Base-by-base conservation (phyloP, 2,329 filamentous ascomycete genomes). In the Aureobasidium namibiae region DNA sequence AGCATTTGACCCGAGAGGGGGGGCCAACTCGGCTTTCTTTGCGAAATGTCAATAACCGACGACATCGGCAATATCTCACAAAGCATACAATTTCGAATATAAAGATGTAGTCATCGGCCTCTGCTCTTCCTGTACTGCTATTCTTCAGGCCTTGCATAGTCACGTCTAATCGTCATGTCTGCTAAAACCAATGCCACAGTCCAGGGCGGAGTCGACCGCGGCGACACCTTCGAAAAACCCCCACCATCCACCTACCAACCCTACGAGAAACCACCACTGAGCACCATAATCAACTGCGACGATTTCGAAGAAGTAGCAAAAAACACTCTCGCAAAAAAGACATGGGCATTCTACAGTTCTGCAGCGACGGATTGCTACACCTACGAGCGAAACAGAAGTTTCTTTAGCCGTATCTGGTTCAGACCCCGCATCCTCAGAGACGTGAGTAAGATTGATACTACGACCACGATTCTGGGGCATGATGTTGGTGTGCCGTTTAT, bases 311-410 rank as follows among this genome's bases (percentile, higher is more conserved):
- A 64, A 3, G 69, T 73, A 6, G 75, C 75, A 3, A 64, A 66
- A 13, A 66, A 66, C 21, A 61, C 59, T 60, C 64, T 75, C 53
- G 66, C 67, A 1, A 65, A 68, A 13, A 70, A 73, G 44, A 68
- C 73, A 24, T 75, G 72, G 72, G 73, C 73, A 0, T 75, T 74
- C 57, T 79, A 78, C 62, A 72, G 71, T 14, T 76, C 75, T 0
- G 79, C 76, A 1, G 77, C 78, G 0, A 80, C 79, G 1, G 76
- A 80, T 42, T 75, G 77, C 54, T 68, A 76, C 34, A 80, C 77
- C n/a, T 71, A 73, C 53, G 70, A 71, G 23, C 67, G 73, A 26
- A 80, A 79, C 62, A 67, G 66, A 44, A 68, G 69, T 6, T 71
- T 73, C 60, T 79, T 76, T 57, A 70, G 72, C 29, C 73, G 75